Evolutionary conservation across 768 basidiomycete species (phyloP).

Genomic region (Kwoniella botswanensis): DNA sequence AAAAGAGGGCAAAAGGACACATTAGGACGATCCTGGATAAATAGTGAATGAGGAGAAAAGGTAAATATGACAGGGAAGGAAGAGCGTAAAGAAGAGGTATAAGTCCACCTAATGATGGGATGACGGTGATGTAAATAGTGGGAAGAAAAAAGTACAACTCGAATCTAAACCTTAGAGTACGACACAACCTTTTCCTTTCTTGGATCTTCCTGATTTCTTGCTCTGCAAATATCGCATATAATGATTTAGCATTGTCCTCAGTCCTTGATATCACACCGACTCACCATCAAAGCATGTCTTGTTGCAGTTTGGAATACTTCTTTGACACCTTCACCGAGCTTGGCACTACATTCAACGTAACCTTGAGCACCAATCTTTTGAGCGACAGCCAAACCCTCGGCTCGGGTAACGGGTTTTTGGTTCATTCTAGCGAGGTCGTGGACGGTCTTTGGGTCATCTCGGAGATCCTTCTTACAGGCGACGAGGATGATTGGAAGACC

Average conservation of each 20-base stretch:
- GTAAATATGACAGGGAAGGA: neutral
- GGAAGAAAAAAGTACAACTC: constrained; percentile 24
- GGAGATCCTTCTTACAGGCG: constrained; percentile 98
- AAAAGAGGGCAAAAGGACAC: constrained; percentile 4
- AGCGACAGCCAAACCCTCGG: constrained; percentile 87
- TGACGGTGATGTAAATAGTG: neutral
- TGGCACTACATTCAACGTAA: constrained; percentile 97
- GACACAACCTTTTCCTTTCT: constrained; percentile 46
- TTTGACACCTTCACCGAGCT: constrained; percentile 93
- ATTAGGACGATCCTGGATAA: neutral
- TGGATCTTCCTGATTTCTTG: constrained; percentile 50
- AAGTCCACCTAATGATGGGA: neutral
- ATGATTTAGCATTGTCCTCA: neutral
- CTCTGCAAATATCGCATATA: constrained; percentile 26
- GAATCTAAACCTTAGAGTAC: constrained; percentile 40
- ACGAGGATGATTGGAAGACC: constrained; percentile 95
- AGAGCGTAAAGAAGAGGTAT: constrained; percentile 3
- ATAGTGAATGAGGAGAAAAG: neutral
- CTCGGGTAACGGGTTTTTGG: constrained; percentile 76
- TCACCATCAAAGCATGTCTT: constrained; percentile 72
- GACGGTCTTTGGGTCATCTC: constrained; percentile 88
- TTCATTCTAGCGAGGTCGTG: constrained; percentile 92
- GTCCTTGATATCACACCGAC: constrained; percentile 17
- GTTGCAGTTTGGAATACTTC: constrained; percentile 99
- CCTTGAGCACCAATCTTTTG: constrained; percentile 96